phyloP scores from a whole-genome alignment of 805 yeast species.

The Wickerhamiella qilinensis region DNA sequence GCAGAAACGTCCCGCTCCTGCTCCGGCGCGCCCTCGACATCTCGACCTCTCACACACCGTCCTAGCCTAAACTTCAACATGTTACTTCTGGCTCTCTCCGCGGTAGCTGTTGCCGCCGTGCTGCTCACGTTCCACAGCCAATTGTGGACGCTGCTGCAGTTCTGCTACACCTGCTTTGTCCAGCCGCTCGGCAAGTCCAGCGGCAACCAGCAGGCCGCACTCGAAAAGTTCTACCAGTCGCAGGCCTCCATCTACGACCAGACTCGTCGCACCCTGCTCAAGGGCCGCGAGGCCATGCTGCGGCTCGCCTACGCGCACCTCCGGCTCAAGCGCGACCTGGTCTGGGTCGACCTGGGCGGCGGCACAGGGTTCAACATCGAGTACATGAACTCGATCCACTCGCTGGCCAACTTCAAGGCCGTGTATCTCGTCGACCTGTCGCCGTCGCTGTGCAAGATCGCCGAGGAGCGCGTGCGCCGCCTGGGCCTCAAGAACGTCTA shows the following conservation, averaged over 20 bases:
- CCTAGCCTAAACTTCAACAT: background rate
- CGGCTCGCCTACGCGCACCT: conserved; percentile 43
- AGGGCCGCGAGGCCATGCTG: conserved; percentile 56
- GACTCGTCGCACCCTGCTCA: conserved; percentile 47
- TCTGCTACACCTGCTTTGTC: conserved; percentile 38
- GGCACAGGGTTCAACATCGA: conserved; percentile 79
- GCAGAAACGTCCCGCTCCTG: too few relatives aligned
- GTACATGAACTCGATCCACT: conserved; percentile 43
- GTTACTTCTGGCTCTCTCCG: background rate
- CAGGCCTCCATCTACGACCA: conserved; percentile 67
- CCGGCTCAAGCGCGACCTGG: conserved; percentile 19
- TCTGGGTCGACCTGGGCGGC: conserved; percentile 44
- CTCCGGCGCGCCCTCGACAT: too few relatives aligned
- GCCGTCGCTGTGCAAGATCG: conserved; percentile 61
- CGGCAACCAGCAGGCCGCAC: conserved; percentile 38
- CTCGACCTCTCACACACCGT: too few relatives aligned
- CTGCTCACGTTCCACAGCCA: background rate
- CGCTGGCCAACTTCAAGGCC: conserved; percentile 39
- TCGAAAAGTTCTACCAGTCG: conserved; percentile 56
- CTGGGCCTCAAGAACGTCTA: conserved; percentile 43
- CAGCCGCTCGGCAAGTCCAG: conserved; percentile 34
- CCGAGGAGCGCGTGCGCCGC: conserved; percentile 37
- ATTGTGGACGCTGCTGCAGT: conserved; percentile 13
- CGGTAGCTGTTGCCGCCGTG: background rate
- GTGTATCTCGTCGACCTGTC: conserved; percentile 62